Percentiles rank a stretch among this genome's conserved stretches.
phyloP scores from a whole-genome alignment of 1,139 yeast species.

The Oligophagozyma castellii region DNA sequence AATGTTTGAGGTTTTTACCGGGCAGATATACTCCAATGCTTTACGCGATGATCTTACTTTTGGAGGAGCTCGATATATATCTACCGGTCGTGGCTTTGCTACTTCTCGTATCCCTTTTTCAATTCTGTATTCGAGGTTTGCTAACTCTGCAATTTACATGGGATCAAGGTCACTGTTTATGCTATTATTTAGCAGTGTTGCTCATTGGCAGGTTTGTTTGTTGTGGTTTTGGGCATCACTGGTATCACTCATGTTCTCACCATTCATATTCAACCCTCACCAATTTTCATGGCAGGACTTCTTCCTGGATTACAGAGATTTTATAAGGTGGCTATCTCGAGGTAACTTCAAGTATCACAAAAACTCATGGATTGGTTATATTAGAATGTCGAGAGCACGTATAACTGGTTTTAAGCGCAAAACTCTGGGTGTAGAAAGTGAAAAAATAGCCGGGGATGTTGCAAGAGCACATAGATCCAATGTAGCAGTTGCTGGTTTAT shows the following conservation, averaged over 20 bases:
- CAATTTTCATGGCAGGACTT: conserved; percentile 98
- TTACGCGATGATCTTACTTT: conserved; percentile 81
- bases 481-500: conserved; percentile 69
- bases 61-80: conserved; percentile 99
- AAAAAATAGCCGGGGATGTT: conserved; percentile 89
- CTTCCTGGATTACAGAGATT: conserved; percentile 97
- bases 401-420: conserved; percentile 96
- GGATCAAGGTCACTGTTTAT: conserved; percentile 88
- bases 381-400: conserved; percentile 90
- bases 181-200: conserved; percentile 79
- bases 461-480: conserved; percentile 89
- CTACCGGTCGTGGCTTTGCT: conserved; percentile 99
- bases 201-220: conserved; percentile 95
- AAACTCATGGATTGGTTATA: conserved; percentile 98
- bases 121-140: conserved; percentile 89
- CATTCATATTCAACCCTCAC: conserved; percentile 94
- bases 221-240: conserved; percentile 98
- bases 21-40: conserved; percentile 92
- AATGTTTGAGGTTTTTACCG: conserved; percentile 94
- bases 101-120: conserved; percentile 99
- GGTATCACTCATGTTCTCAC: conserved; percentile 81
- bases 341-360: conserved; percentile 99
- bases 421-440: conserved; percentile 74
- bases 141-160: conserved; percentile 90
- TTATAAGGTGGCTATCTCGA: conserved; percentile 95